A percentile compares a stretch with the other conserved stretches of the same genome.
phyloP scores from a whole-genome alignment of 495 filamentous ascomycete genomes.

The Hamigera avellanea region DNA sequence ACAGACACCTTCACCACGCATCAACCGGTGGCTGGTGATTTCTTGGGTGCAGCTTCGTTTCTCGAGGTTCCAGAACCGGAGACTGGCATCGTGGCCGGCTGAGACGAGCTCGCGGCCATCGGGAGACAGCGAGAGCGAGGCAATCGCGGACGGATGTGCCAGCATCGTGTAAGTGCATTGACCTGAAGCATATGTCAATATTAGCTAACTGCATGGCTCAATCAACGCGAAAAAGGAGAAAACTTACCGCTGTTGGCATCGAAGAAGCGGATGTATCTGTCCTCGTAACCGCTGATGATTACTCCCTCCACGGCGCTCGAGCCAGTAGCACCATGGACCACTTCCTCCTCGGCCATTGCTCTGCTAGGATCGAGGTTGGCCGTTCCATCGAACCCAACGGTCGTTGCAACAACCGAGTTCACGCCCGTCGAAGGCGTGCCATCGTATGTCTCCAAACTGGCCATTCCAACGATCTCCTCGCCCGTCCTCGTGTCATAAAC shows the following conservation, averaged over 20 bases:
- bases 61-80: conserved; percentile 97
- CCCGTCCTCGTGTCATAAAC: conserved; percentile 86
- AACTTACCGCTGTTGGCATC: conserved; percentile 95
- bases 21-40: conserved; percentile 76
- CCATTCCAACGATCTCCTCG: conserved; percentile 87
- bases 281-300: conserved; percentile 91
- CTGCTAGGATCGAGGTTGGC: conserved; percentile 52
- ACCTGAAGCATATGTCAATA: conserved; percentile 39
- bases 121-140: conserved; percentile 77
- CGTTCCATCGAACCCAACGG: conserved; percentile 61
- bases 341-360: conserved; percentile 51
- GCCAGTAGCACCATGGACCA: conserved; percentile 72
- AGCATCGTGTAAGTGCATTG: conserved; percentile 99
- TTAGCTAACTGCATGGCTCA: conserved; percentile 18
- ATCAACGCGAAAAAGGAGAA: not conserved
- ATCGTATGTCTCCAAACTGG: conserved; percentile 84
- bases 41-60: conserved; percentile 90
- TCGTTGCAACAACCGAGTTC: conserved; percentile 85
- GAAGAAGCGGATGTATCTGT: conserved; percentile 90
- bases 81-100: conserved; percentile 85
- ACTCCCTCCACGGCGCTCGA: conserved; percentile 80
- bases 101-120: conserved; percentile 91
- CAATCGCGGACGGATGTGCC: conserved; percentile 86
- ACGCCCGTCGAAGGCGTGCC: conserved; percentile 73
- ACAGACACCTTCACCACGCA: conserved; percentile 93